A percentile compares a stretch with the other conserved stretches of the same genome.
These are phyloP conservation scores for Cetraspora pellucida DNA, from an alignment of 192 early-diverging fungal genomes.

Conservation along the genomic window DNA sequence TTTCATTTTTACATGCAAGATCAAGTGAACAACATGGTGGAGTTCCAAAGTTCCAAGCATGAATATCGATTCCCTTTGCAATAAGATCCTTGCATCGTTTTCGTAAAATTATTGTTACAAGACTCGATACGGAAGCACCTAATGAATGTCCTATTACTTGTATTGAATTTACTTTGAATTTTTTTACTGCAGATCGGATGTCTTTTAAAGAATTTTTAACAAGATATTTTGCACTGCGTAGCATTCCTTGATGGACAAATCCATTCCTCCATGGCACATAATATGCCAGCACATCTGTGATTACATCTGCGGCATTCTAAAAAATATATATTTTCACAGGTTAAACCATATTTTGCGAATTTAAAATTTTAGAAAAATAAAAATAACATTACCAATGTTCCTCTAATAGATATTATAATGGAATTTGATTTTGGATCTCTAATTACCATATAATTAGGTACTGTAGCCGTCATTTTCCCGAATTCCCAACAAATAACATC, in stretches of 20 bases:
- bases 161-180: conserved; percentile 44
- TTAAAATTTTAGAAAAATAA: no score
- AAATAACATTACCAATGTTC: conserved; percentile 43
- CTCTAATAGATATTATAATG: conserved; percentile 46
- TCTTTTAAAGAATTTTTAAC: conserved; percentile 42
- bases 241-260: conserved; percentile 46
- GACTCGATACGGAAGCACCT: conserved; percentile 40
- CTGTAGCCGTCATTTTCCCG: conserved; percentile 40
- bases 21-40: conserved; percentile 43
- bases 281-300: conserved; percentile 47
- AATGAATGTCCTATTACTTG: conserved; percentile 49
- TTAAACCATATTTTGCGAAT: neutral
- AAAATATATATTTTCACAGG: no score
- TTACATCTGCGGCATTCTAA: conserved; percentile 47
- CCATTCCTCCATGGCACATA: conserved; percentile 49
- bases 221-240: conserved; percentile 46
- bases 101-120: conserved; percentile 41
- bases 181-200: conserved; percentile 42
- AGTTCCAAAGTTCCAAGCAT: conserved; percentile 44
- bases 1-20: conserved; percentile 35
- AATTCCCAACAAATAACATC: conserved; percentile 50
- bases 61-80: conserved; percentile 37
- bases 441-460: conserved; percentile 46
- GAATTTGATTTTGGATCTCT: conserved; percentile 45
- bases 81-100: conserved; percentile 39